These are phyloP conservation scores for Beverwykella pulmonaria DNA, from an alignment of 495 filamentous ascomycete species.

Conservation along the genomic window DNA sequence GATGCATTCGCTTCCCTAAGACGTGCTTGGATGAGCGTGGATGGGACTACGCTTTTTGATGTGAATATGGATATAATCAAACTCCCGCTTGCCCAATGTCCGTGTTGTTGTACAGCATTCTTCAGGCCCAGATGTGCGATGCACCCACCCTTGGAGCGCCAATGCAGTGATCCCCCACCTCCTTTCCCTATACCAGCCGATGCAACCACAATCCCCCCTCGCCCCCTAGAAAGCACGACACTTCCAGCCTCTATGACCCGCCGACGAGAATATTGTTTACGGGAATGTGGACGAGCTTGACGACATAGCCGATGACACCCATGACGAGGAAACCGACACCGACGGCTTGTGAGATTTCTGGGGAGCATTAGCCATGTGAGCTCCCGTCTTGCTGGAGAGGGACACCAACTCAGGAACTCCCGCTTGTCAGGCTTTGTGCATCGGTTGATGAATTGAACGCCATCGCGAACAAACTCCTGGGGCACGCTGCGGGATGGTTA, in stretches of 20 bases:
- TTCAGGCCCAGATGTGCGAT: not conserved
- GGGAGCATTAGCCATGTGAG: not conserved
- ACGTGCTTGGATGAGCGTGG: not conserved
- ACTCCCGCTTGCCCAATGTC: conserved; percentile 34
- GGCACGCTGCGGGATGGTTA: conserved; percentile 70
- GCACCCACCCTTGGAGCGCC: not conserved
- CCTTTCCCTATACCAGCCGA: not conserved
- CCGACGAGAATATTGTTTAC: conserved; percentile 83
- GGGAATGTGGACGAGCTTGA: conserved; percentile 89
- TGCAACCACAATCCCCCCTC: not conserved
- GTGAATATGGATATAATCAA: conserved; percentile 31
- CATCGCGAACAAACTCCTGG: conserved; percentile 79
- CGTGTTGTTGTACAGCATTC: conserved; percentile 26
- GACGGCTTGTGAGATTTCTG: conserved; percentile 87
- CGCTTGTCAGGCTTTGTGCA: conserved; percentile 86
- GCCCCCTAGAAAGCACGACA: not conserved
- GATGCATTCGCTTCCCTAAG: not conserved
- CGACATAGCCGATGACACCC: conserved; percentile 85
- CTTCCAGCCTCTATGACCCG: conserved; percentile 56
- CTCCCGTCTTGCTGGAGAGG: not conserved
- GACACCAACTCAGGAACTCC: conserved; percentile 63
- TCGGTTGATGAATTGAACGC: conserved; percentile 76
- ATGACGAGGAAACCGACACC: conserved; percentile 89
- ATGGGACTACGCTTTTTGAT: not conserved
- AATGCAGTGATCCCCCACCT: not conserved